phyloP scores from a whole-genome alignment of 139 green algal genomes.

The Volvox reticuliferus region DNA sequence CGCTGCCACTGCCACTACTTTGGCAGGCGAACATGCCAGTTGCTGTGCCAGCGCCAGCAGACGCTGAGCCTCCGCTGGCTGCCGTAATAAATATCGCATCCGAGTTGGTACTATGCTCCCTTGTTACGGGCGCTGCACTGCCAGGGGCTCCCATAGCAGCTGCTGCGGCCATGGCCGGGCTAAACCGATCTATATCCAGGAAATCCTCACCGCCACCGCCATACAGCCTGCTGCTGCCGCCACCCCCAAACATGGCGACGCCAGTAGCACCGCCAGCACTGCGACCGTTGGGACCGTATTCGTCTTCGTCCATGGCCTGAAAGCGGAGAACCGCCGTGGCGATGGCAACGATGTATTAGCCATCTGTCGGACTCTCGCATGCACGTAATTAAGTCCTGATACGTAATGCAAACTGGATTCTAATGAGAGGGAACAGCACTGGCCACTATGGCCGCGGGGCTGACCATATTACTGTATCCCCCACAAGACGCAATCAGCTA shows the following conservation, averaged over 20 bases:
- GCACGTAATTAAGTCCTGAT: too few species aligned
- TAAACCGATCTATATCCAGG: conserved; percentile 6
- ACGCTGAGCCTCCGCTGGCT: not conserved
- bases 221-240: not conserved
- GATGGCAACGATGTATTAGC: too few species aligned
- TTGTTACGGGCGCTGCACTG: not conserved
- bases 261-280: not conserved
- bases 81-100: not conserved
- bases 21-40: not conserved
- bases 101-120: not conserved
- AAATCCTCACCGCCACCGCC: conserved; percentile 9
- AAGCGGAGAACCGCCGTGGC: too few species aligned
- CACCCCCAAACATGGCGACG: not conserved
- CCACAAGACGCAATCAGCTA: too few species aligned
- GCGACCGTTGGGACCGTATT: not conserved
- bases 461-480: too few species aligned
- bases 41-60: not conserved
- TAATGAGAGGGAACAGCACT: too few species aligned
- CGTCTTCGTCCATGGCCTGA: conserved; percentile 42
- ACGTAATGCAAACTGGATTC: too few species aligned
- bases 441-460: too few species aligned
- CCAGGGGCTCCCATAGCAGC: not conserved
- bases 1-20: conserved; percentile 16
- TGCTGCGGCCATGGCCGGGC: not conserved
- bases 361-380: too few species aligned